Evolutionary conservation across 345 rosid species (phyloP).

Genomic region (Populus pruinosa): DNA sequence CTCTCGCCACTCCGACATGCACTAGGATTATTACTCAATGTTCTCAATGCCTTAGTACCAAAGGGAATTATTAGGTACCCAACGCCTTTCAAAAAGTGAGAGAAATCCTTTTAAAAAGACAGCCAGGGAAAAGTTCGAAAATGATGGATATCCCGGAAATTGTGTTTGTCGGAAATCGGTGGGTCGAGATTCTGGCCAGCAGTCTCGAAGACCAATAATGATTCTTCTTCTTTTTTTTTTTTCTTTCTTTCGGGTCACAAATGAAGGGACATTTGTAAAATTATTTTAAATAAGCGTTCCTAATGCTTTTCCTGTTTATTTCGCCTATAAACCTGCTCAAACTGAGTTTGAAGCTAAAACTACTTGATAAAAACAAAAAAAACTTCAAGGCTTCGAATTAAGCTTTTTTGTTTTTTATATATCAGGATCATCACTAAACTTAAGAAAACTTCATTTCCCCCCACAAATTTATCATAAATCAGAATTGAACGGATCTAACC

Average conservation of each 20-base stretch:
- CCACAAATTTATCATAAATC: too few relatives aligned
- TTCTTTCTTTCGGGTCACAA: not conserved
- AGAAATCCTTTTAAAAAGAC: not conserved
- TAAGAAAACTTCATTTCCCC: too few relatives aligned
- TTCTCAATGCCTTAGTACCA: not conserved
- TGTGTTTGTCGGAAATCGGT: not conserved
- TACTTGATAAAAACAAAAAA: too few relatives aligned
- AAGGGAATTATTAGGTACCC: not conserved
- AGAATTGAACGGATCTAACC: too few relatives aligned
- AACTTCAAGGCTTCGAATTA: too few relatives aligned
- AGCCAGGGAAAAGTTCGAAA: not conserved
- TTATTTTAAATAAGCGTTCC: not conserved
- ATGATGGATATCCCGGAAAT: not conserved
- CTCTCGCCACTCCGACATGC: not conserved
- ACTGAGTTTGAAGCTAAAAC: not conserved
- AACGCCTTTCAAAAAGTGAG: not conserved
- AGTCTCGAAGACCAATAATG: not conserved
- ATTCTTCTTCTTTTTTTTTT: not conserved
- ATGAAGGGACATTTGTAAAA: not conserved
- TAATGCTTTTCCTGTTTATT: not conserved
- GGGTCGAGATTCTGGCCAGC: not conserved
- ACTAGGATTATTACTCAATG: not conserved
- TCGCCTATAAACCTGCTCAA: not conserved
- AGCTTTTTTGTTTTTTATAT: too few relatives aligned
- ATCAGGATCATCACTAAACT: too few relatives aligned